Evolutionary conservation across 768 basidiomycete genomes (phyloP).

Genomic region (Amanita phalloides): DNA sequence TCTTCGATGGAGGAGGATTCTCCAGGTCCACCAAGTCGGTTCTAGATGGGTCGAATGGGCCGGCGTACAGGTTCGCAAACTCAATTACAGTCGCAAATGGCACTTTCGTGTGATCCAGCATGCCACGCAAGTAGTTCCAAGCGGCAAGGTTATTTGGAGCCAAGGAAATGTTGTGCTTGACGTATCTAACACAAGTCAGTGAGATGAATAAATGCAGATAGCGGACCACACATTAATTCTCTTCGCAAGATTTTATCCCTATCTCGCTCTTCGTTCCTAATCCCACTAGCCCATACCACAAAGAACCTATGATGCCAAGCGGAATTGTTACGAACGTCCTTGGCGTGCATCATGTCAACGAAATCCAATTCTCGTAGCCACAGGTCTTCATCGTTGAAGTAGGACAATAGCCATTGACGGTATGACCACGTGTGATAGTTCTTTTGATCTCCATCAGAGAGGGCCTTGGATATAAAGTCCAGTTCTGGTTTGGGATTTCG

Average conservation of each 20-base stretch:
- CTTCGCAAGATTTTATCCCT: slow-evolving; percentile 46
- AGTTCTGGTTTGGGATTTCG: slow-evolving; percentile 58
- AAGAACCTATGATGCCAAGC: slow-evolving; percentile 97
- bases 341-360: slow-evolving; percentile 53
- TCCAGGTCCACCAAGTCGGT: slow-evolving; percentile 58
- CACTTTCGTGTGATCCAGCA: slow-evolving; percentile 51
- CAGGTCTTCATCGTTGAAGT: slow-evolving; percentile 64
- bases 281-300: slow-evolving; percentile 63
- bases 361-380: slow-evolving; percentile 74
- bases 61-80: slow-evolving; percentile 61
- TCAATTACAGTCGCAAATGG: slow-evolving; percentile 44
- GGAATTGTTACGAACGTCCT: slow-evolving; percentile 90
- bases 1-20: slow-evolving; percentile 53
- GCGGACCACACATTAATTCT: slow-evolving; percentile 58
- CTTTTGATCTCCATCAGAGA: slow-evolving; percentile 67
- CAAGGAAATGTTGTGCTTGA: slow-evolving; percentile 72
- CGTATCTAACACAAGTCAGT: slow-evolving; percentile 38
- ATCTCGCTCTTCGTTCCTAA: slow-evolving; percentile 52
- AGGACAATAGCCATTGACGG: slow-evolving; percentile 86
- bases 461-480: slow-evolving; percentile 61
- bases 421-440: slow-evolving; percentile 99
- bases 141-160: slow-evolving; percentile 92
- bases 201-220: not conserved
- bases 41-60: slow-evolving; percentile 16
- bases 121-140: slow-evolving; percentile 93